Percentiles rank a stretch among this genome's conserved stretches.
phyloP scores from a whole-genome alignment of 106 monocot species.

The Allium fistulosum region DNA sequence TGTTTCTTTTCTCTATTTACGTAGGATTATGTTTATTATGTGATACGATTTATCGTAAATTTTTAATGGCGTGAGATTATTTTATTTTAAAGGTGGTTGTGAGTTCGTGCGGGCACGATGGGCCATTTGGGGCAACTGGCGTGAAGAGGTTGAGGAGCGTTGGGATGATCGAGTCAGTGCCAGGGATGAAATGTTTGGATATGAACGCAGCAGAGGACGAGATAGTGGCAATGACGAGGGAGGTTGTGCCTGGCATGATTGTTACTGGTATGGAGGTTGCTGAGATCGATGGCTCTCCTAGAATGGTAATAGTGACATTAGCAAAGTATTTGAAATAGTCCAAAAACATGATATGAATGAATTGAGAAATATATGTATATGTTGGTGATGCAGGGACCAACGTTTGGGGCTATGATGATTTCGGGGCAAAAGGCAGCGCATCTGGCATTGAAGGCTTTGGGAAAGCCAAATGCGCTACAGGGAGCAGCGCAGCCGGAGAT shows the following conservation, averaged over 20 bases:
- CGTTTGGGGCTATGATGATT: constrained; percentile 96
- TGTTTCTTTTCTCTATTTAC: too few species aligned
- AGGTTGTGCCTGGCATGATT: constrained; percentile 94
- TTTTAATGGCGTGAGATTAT: too few species aligned
- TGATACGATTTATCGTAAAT: too few species aligned
- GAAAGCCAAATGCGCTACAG: constrained; percentile 60
- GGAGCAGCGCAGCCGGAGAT: constrained; percentile 53
- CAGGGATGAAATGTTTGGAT: constrained; percentile 92
- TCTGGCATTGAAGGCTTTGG: constrained; percentile 73
- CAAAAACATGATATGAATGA: too few species aligned
- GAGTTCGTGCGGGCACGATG: constrained; percentile 92
- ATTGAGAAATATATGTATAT: too few species aligned
- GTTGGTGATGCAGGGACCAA: constrained; percentile 29
- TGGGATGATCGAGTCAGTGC: constrained; percentile 76
- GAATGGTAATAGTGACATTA: constrained; percentile 45
- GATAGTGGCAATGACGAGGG: constrained; percentile 75
- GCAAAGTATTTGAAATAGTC: too few species aligned
- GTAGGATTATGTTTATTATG: too few species aligned
- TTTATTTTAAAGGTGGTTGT: constrained; percentile 38
- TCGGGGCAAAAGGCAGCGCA: constrained; percentile 94
- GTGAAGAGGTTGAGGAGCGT: constrained; percentile 83
- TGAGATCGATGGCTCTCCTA: constrained; percentile 85
- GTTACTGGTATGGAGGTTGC: constrained; percentile 99
- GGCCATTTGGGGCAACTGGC: constrained; percentile 88
- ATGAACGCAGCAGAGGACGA: constrained; percentile 97